Evolutionary conservation across 768 basidiomycete genomes (phyloP).

Genomic region (Lactarius psammicola): DNA sequence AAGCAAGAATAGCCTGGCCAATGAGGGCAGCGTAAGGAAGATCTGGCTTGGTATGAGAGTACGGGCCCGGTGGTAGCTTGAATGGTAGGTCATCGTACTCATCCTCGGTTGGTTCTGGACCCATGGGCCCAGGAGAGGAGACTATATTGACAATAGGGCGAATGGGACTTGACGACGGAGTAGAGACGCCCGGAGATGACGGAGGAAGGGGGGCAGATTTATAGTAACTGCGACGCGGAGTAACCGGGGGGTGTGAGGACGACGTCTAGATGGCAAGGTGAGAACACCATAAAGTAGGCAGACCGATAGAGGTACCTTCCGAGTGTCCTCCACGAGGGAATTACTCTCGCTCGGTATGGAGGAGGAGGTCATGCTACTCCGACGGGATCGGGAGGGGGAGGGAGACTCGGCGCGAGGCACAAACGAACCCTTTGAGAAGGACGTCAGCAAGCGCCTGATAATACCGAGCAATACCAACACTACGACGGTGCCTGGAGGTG

Average conservation of each 20-base stretch:
- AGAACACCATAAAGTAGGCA: slow-evolving; percentile 35
- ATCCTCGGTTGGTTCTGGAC: slow-evolving; percentile 58
- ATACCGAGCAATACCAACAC: slow-evolving; percentile 14
- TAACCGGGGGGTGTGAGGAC: slow-evolving; percentile 46
- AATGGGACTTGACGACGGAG: slow-evolving; percentile 63
- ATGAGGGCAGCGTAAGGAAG: slow-evolving; percentile 94
- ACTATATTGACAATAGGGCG: slow-evolving; percentile 67
- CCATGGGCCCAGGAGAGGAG: slow-evolving; percentile 82
- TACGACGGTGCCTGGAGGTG: slow-evolving; percentile 22
- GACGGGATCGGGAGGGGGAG: slow-evolving; percentile 27
- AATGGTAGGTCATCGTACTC: slow-evolving; percentile 70
- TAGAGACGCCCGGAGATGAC: slow-evolving; percentile 59
- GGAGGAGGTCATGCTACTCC: slow-evolving; percentile 28
- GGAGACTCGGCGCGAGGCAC: slow-evolving; percentile 27
- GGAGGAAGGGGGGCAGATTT: slow-evolving; percentile 50
- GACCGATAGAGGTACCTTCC: slow-evolving; percentile 34
- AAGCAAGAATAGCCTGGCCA: slow-evolving; percentile 90
- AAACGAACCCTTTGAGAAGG: slow-evolving; percentile 17
- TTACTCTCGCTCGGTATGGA: slow-evolving; percentile 26
- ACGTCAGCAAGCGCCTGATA: slow-evolving; percentile 2
- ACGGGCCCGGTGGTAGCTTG: slow-evolving; percentile 80
- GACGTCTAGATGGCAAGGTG: slow-evolving; percentile 32
- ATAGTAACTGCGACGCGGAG: slow-evolving; percentile 45
- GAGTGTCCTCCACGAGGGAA: slow-evolving; percentile 29
- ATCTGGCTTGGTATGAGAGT: slow-evolving; percentile 75